Conservation (phyloP, 2,329 filamentous ascomycete species). For the Aspergillus uvarum region DNA sequence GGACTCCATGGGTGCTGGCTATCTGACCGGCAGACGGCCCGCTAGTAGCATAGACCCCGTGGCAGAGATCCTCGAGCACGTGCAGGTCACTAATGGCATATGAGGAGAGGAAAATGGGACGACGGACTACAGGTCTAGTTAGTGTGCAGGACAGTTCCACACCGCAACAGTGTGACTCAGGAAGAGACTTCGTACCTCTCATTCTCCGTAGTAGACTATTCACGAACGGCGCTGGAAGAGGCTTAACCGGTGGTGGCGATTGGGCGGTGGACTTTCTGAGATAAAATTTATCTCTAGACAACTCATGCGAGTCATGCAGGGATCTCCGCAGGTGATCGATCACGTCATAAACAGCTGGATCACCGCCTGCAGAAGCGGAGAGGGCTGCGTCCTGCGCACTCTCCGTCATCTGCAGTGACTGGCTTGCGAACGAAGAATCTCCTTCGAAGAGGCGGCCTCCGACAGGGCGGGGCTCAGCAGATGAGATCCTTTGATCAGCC, state of each 20-base stretch:
- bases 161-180: background rate
- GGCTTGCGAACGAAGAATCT: constrained; percentile 1
- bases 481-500: background rate
- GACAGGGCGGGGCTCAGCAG: background rate
- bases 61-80: background rate
- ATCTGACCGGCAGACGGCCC: background rate
- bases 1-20: constrained; percentile 3
- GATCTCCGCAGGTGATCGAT: background rate
- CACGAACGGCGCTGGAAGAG: background rate
- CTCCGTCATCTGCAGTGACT: constrained; percentile 4
- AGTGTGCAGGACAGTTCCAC: background rate
- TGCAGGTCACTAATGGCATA: constrained; percentile 3
- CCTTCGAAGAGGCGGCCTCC: background rate
- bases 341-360: background rate
- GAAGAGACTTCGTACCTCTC: background rate
- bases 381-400: constrained; percentile 1
- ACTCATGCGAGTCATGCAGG: background rate
- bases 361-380: background rate
- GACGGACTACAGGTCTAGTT: background rate
- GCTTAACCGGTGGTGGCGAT: background rate
- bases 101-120: constrained; percentile 7
- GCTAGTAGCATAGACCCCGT: background rate
- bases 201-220: background rate
- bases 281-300: background rate
- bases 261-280: background rate